Percentiles rank a stretch among this genome's conserved stretches.
Conservation (phyloP, 1,139 yeast species). For the Candida smagusa region DNA sequence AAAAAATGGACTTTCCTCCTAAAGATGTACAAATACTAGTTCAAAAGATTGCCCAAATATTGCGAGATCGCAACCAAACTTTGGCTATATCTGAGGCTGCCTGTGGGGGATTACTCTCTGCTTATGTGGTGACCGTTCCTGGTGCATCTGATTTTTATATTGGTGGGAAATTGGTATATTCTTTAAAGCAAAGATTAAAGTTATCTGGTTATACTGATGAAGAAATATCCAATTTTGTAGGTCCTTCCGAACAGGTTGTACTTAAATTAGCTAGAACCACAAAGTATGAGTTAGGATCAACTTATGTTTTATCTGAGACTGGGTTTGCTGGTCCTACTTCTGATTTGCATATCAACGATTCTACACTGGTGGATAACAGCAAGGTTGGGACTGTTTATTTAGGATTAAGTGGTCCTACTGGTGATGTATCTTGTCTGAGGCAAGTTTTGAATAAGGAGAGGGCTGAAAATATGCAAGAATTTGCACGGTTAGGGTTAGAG, state of each 20-base stretch:
- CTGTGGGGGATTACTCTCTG: conserved; percentile 82
- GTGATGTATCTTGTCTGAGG: conserved; percentile 49
- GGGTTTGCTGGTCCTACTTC: conserved; percentile 83
- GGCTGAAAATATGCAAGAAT: conserved; percentile 66
- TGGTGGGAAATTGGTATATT: conserved; percentile 80
- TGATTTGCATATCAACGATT: conserved; percentile 30
- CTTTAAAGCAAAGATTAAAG: conserved; percentile 68
- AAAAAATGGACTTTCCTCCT: conserved; percentile 58
- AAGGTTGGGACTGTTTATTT: conserved; percentile 65
- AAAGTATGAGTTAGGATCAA: conserved; percentile 76
- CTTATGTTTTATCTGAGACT: conserved; percentile 78
- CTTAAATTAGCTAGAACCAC: conserved; percentile 73
- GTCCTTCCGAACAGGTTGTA: conserved; percentile 79
- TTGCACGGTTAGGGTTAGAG: conserved; percentile 65
- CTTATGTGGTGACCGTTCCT: conserved; percentile 75
- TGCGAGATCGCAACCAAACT: conserved; percentile 55
- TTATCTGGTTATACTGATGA: conserved; percentile 74
- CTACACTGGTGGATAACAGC: conserved; percentile 10
- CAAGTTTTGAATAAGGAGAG: conserved; percentile 51
- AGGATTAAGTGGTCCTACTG: conserved; percentile 67
- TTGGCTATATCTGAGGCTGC: conserved; percentile 84
- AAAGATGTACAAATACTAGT: conserved; percentile 49
- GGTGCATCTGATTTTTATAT: conserved; percentile 83
- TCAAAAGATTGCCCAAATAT: conserved; percentile 51
- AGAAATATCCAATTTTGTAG: conserved; percentile 70